These are phyloP conservation scores for Phytopythium vexans DNA, from an alignment of 352 stramenopile species.

Conservation along the genomic window DNA sequence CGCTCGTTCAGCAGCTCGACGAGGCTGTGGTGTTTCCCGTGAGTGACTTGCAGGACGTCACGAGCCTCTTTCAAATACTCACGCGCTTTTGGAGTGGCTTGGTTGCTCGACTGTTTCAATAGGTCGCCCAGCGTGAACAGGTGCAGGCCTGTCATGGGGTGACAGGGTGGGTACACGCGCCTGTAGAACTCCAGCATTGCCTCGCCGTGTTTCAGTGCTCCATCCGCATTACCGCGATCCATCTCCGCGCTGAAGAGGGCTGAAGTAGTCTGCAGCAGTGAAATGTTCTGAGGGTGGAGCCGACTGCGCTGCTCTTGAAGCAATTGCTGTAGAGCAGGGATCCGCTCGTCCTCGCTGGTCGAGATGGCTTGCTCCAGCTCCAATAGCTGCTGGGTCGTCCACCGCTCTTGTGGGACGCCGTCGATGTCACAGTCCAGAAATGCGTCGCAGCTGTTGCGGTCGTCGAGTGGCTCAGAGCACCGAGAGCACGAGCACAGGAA, in stretches of 20 bases:
- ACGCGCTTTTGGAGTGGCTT: constrained; percentile 12
- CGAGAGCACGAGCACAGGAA: constrained; percentile 57
- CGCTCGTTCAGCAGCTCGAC: constrained; percentile 35
- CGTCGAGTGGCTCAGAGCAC: constrained; percentile 29
- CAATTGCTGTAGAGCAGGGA: constrained; percentile 19
- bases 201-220: constrained; percentile 36
- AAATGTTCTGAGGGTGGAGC: constrained; percentile 45
- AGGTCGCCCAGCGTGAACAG: constrained; percentile 68
- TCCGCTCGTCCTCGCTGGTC: constrained; percentile 15
- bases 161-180: constrained; percentile 49
- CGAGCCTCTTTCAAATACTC: constrained; percentile 33
- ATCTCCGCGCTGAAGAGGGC: constrained; percentile 57
- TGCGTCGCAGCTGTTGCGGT: constrained; percentile 27
- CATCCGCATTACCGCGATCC: constrained; percentile 23
- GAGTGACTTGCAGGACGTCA: constrained; percentile 48
- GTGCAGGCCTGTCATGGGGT: constrained; percentile 62
- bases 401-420: constrained; percentile 32
- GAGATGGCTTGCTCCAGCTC: constrained; percentile 22
- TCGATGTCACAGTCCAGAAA: constrained; percentile 50
- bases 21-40: constrained; percentile 45
- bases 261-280: constrained; percentile 38
- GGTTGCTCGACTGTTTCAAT: constrained; percentile 14
- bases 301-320: constrained; percentile 19
- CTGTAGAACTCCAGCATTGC: constrained; percentile 58
- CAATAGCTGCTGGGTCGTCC: constrained; percentile 23